Conservation (phyloP, 306 rosid species). For the Echinosophora koreensis region DNA sequence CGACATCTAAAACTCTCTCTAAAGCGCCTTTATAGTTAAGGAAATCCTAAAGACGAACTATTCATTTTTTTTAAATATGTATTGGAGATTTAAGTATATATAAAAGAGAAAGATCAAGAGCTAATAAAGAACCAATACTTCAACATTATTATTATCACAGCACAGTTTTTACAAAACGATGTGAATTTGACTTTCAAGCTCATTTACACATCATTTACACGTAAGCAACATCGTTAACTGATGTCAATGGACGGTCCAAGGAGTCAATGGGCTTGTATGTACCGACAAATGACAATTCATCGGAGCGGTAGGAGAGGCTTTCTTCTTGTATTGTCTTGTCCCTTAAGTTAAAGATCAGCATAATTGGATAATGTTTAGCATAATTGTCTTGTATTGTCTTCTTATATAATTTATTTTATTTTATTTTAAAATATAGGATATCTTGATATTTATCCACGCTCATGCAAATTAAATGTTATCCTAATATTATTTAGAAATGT, state of each 20-base stretch:
- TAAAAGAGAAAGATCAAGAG: no score
- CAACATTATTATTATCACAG: no score
- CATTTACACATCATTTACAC: not conserved
- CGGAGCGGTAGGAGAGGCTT: not conserved
- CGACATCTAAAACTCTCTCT: slow-evolving; percentile 5
- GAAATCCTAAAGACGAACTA: not conserved
- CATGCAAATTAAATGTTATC: no score
- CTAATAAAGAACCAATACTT: no score
- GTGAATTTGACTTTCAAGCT: no score
- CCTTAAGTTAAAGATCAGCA: not conserved
- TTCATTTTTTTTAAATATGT: not conserved
- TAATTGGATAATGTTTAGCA: no score
- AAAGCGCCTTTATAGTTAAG: not conserved
- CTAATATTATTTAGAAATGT: no score
- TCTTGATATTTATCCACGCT: no score
- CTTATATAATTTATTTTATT: no score
- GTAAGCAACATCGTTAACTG: slow-evolving; percentile 41
- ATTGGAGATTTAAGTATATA: not conserved
- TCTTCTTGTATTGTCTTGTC: slow-evolving; percentile 28
- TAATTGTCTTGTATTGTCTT: no score
- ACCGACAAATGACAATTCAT: slow-evolving; percentile 56
- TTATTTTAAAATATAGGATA: no score
- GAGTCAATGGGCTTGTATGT: slow-evolving; percentile 43
- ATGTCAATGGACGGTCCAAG: slow-evolving; percentile 48
- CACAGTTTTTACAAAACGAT: no score